A percentile compares a stretch with the other conserved stretches of the same genome.
Conservation (phyloP, 1,284 basidiomycete genomes). For the Wolfiporia cocos region DNA sequence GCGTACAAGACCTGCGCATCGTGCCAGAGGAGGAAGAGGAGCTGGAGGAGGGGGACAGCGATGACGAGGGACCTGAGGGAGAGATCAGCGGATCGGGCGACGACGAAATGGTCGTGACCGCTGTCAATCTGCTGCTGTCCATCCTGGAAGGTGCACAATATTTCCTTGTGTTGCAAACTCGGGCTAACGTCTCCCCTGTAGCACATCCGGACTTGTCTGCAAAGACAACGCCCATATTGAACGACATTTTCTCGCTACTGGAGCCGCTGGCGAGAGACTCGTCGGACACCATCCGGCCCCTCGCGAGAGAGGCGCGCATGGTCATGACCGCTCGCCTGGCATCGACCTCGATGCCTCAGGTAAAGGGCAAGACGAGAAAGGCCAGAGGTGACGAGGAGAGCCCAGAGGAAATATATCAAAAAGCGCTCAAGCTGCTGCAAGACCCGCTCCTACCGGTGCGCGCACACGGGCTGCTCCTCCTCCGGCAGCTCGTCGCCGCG, state of each 20-base stretch:
- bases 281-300: slow-evolving; percentile 43
- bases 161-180: background rate
- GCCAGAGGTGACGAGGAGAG: slow-evolving; percentile 32
- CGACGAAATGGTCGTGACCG: slow-evolving; percentile 69
- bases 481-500: slow-evolving; percentile 66
- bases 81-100: slow-evolving; percentile 34
- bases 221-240: slow-evolving; percentile 53
- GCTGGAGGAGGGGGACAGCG: slow-evolving; percentile 41
- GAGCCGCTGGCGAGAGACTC: slow-evolving; percentile 45
- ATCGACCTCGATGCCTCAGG: slow-evolving; percentile 37
- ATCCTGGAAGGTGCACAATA: slow-evolving; percentile 66
- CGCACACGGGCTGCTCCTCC: slow-evolving; percentile 83
- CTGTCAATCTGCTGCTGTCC: slow-evolving; percentile 73
- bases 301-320: slow-evolving; percentile 75
- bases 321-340: slow-evolving; percentile 76
- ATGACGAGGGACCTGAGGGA: slow-evolving; percentile 42
- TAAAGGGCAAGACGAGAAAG: slow-evolving; percentile 23
- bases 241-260: slow-evolving; percentile 66
- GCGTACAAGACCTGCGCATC: slow-evolving; percentile 38
- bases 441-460: slow-evolving; percentile 95
- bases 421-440: slow-evolving; percentile 82
- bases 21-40: slow-evolving; percentile 32
- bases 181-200: slow-evolving; percentile 21
- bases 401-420: slow-evolving; percentile 69
- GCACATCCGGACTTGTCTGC: slow-evolving; percentile 69